phyloP scores from a whole-genome alignment of 192 early-diverging fungal genomes.

The Coemansia sp. region DNA sequence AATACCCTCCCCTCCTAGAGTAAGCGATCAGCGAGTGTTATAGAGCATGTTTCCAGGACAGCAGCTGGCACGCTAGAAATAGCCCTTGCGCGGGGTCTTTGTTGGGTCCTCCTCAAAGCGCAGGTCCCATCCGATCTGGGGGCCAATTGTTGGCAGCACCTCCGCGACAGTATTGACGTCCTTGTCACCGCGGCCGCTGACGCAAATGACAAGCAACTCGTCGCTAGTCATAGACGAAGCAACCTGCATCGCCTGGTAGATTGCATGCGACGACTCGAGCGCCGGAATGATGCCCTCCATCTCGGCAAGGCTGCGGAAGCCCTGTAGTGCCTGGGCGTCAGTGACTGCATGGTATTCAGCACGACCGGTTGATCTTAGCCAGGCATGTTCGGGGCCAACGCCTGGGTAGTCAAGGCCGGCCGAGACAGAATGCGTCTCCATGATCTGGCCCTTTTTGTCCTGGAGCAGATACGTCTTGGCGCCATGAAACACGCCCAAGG shows the following conservation, averaged over 20 bases:
- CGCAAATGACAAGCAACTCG: constrained; percentile 83
- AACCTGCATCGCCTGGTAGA: constrained; percentile 76
- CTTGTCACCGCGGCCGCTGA: constrained; percentile 96
- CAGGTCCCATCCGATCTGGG: constrained; percentile 87
- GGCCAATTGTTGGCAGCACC: constrained; percentile 84
- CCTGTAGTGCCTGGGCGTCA: constrained; percentile 82
- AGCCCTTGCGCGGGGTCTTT: constrained; percentile 13
- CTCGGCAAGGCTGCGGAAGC: constrained; percentile 70
- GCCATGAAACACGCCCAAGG: constrained; percentile 92
- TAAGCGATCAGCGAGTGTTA: too few relatives aligned
- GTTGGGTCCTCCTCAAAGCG: constrained; percentile 57
- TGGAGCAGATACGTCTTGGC: constrained; percentile 94
- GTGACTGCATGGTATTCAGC: constrained; percentile 80
- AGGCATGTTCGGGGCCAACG: constrained; percentile 96
- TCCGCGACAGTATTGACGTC: constrained; percentile 93
- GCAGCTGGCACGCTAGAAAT: neutral
- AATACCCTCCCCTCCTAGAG: too few relatives aligned
- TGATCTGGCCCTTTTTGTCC: constrained; percentile 94
- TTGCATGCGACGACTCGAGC: constrained; percentile 92
- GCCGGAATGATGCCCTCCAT: constrained; percentile 93
- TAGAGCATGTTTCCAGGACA: too few relatives aligned
- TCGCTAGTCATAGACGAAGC: constrained; percentile 73
- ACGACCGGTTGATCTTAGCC: constrained; percentile 81
- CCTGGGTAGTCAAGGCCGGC: constrained; percentile 98
- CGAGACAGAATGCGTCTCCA: constrained; percentile 90